These are phyloP conservation scores for Spergularia bocconei DNA, from an alignment of 148 eudicot species.

Conservation along the genomic window DNA sequence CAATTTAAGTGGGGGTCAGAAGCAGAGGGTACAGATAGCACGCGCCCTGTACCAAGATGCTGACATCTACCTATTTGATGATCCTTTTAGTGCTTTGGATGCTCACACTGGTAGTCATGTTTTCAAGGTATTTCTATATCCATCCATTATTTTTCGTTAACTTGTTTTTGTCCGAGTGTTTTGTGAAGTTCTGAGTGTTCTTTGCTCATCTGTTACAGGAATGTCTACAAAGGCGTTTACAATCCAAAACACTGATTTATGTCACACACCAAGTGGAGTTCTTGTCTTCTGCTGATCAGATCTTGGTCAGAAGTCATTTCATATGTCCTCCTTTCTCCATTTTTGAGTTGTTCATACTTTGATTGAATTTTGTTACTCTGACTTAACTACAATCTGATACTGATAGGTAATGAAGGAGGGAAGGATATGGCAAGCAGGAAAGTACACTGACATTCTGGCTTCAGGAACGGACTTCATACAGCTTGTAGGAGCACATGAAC, in stretches of 20 bases:
- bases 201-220: conserved; percentile 28
- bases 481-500: conserved; percentile 47
- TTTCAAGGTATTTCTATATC: conserved; percentile 31
- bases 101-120: conserved; percentile 53
- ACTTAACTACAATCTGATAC: neutral
- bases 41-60: conserved; percentile 54
- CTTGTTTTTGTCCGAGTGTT: neutral
- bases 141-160: neutral
- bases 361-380: neutral
- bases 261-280: conserved; percentile 49
- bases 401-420: conserved; percentile 55
- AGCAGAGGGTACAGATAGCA: conserved; percentile 49
- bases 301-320: conserved; percentile 31
- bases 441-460: conserved; percentile 44
- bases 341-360: neutral
- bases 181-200: neutral
- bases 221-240: conserved; percentile 34
- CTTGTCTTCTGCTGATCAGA: conserved; percentile 45
- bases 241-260: conserved; percentile 39
- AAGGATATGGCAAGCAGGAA: conserved; percentile 45
- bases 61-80: conserved; percentile 51
- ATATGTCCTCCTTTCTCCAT: neutral
- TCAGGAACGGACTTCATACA: conserved; percentile 43
- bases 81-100: conserved; percentile 56
- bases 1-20: conserved; percentile 54